phyloP scores from a whole-genome alignment of 768 basidiomycete species.

The Nevesoporus exiguus region DNA sequence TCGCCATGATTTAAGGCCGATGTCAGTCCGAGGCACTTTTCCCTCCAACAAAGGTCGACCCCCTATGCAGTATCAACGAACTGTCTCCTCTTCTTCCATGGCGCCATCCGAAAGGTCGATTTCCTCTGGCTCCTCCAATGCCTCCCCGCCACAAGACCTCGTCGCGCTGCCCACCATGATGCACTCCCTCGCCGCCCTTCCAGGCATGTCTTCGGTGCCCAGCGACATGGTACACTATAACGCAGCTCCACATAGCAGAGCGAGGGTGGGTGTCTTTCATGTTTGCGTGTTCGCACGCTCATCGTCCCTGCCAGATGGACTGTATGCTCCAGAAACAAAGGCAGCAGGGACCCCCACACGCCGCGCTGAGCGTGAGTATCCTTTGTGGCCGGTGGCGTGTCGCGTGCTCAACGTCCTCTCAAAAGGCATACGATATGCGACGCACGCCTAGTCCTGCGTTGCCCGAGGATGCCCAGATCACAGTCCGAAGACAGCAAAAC shows the following conservation, averaged over 20 bases:
- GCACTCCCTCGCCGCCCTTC: constrained; percentile 31
- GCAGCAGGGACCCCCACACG: constrained; percentile 26
- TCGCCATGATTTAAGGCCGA: constrained; percentile 27
- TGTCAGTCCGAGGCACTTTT: not conserved
- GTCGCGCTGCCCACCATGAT: constrained; percentile 32
- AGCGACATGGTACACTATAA: constrained; percentile 33
- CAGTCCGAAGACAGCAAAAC: constrained; percentile 30
- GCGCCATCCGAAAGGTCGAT: constrained; percentile 31
- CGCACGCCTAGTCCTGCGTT: constrained; percentile 33
- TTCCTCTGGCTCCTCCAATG: constrained; percentile 31
- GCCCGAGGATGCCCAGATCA: constrained; percentile 32
- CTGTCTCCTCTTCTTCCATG: constrained; percentile 32
- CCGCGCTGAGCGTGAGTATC: constrained; percentile 24
- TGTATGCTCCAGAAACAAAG: constrained; percentile 30
- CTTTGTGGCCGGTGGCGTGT: constrained; percentile 2
- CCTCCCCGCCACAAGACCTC: constrained; percentile 30
- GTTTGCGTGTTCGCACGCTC: not conserved
- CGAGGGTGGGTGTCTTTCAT: constrained; percentile 19
- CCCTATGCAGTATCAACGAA: constrained; percentile 32
- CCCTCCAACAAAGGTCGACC: constrained; percentile 14
- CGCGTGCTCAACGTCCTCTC: not conserved
- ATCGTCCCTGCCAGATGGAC: constrained; percentile 27
- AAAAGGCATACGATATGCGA: constrained; percentile 28
- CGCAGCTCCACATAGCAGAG: constrained; percentile 28
- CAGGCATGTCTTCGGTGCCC: constrained; percentile 31